A percentile compares a stretch with the other conserved stretches of the same genome.
These are phyloP conservation scores for Pontederia crassipes DNA, from an alignment of 176 grass and related monocot genomes.

Conservation along the genomic window DNA sequence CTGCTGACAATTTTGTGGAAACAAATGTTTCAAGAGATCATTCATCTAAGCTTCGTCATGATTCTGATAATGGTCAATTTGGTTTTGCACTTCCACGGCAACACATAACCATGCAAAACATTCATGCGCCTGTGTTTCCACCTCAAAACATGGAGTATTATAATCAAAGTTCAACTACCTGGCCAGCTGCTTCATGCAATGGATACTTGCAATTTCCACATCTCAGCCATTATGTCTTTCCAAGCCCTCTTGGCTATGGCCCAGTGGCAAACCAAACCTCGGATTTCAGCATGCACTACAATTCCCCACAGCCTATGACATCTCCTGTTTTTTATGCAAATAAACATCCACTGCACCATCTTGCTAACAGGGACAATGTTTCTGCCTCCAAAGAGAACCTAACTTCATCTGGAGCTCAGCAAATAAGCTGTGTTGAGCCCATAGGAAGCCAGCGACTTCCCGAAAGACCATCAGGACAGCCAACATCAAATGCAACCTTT, in stretches of 20 bases:
- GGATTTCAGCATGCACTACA: constrained; percentile 53
- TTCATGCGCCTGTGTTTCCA: constrained; percentile 32
- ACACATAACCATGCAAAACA: constrained; percentile 25
- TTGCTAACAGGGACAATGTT: constrained; percentile 11
- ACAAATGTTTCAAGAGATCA: constrained; percentile 36
- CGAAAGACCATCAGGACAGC: constrained; percentile 20
- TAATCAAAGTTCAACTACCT: constrained; percentile 31
- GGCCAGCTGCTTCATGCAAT: constrained; percentile 38
- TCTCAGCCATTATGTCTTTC: constrained; percentile 27
- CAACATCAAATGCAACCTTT: constrained; percentile 14
- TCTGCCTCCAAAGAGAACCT: constrained; percentile 15
- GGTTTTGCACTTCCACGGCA: constrained; percentile 27
- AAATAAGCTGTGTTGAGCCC: constrained; percentile 9
- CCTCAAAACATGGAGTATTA: constrained; percentile 43
- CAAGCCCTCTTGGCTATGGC: constrained; percentile 28
- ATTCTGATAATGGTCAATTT: constrained; percentile 21
- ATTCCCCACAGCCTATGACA: constrained; percentile 38
- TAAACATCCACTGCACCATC: constrained; percentile 35
- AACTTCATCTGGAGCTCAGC: constrained; percentile 7
- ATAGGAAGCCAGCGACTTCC: constrained; percentile 21
- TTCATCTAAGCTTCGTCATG: constrained; percentile 30
- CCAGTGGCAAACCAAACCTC: constrained; percentile 28
- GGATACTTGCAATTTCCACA: constrained; percentile 53
- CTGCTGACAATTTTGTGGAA: constrained; percentile 33
- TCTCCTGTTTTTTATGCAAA: constrained; percentile 39